Base-by-base conservation (phyloP, 495 filamentous ascomycete species). In the Aspergillus carlsbadensis region DNA sequence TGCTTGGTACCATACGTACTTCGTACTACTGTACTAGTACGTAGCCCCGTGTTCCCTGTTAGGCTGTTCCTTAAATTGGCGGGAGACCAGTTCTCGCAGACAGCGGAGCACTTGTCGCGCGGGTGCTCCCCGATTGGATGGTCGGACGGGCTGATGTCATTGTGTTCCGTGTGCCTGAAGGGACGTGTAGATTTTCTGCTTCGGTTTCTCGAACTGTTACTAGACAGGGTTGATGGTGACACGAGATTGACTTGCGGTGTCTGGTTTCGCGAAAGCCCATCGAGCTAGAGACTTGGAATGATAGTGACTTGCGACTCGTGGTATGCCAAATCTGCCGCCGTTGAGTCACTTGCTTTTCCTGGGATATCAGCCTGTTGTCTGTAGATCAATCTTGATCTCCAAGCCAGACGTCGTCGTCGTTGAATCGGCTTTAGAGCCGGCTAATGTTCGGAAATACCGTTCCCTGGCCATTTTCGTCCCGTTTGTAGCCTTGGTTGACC, bases 81-180 rank as follows among this genome's bases (percentile, higher is more conserved):
- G n/a, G n/a, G n/a, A n/a, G n/a, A n/a, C n/a, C n/a, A 29, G 11
- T 26, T 26, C 42, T 15, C 10, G 15, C 20, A 22, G n/a, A 14
- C 20, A 24, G 22, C 8, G 20, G 14, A 29, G 14, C 21, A 3
- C 6, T 24, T 11, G 42, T 5, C 13, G 31, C 21, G 13, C 34
- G 49, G 45, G 31, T 20, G 45, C n/a, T 33, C 36, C 48, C 49
- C 36, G 49, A 52, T 52, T 40, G 35, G 48, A 29, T 10, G 26
- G 22, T 29, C 31, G 3, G 20, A 10, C 22, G 21, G 31, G 18
- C 47, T 41, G 48, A 40, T 52, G 48, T 29, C 35, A 52, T 52
- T 20, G 26, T 22, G 36, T 39, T 10, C 36, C 36, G 36, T 39
- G 36, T 5, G 3, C 36, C 4, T 5, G 13, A 5, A 39, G 4